Conservation (phyloP, 345 rosid species). For the Litchi chinensis region DNA sequence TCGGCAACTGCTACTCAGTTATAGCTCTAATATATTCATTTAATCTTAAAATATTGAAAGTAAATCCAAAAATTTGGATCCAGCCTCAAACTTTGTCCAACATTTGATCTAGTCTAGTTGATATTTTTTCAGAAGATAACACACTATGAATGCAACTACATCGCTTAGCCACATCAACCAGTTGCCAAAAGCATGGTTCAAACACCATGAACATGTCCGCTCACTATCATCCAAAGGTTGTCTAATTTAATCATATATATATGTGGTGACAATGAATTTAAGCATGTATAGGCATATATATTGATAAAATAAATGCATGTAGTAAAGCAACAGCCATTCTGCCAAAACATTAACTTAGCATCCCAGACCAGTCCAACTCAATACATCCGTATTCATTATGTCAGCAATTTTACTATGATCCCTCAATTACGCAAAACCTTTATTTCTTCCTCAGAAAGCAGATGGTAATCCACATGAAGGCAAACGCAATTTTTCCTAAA, state of each 20-base stretch:
- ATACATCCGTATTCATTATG: background rate
- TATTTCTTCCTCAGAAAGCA: too few relatives aligned
- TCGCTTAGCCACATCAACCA: background rate
- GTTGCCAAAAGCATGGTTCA: background rate
- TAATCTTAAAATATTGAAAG: background rate
- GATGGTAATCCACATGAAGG: too few relatives aligned
- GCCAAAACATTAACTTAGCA: background rate
- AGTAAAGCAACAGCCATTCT: background rate
- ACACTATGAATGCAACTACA: background rate
- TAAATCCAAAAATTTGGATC: background rate
- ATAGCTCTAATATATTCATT: background rate
- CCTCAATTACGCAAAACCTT: background rate
- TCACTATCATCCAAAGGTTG: background rate
- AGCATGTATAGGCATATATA: background rate
- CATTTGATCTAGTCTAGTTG: background rate
- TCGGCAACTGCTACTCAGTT: background rate
- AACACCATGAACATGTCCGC: background rate
- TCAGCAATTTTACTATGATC: background rate
- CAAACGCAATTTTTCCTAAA: too few relatives aligned
- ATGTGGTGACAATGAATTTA: background rate
- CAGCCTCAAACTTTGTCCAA: too few relatives aligned
- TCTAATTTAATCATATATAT: background rate
- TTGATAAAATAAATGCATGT: constrained; percentile 3
- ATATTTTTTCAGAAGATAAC: background rate
- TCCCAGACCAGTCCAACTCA: background rate